Conservation (phyloP, 83 land plant genomes). For the Thuja plicata region DNA sequence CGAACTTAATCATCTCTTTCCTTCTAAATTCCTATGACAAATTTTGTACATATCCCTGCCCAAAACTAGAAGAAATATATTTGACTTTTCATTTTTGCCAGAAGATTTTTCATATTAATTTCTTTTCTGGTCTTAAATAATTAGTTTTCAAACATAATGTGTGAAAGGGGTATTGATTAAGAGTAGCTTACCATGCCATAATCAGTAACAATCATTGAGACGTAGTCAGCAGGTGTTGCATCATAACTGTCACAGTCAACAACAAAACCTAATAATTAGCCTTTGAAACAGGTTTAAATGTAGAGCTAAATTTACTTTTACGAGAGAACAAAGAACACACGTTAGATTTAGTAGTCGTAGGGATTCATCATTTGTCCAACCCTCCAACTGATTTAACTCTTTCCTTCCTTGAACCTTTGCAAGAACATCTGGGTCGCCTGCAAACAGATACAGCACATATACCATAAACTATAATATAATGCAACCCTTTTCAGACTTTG, state of each 20-base stretch:
- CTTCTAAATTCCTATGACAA: not conserved
- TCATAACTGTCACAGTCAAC: slow-evolving; percentile 72
- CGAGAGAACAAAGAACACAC: slow-evolving; percentile 38
- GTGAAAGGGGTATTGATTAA: not conserved
- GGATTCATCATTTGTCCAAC: slow-evolving; percentile 69
- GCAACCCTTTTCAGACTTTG: not conserved
- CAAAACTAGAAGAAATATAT: not conserved
- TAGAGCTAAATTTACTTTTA: not conserved
- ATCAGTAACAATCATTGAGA: slow-evolving; percentile 92
- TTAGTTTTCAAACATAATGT: not conserved
- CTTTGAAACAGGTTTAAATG: not conserved
- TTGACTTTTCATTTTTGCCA: not conserved
- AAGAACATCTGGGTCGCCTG: slow-evolving; percentile 93
- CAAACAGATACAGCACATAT: slow-evolving; percentile 16
- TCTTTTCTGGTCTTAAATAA: not conserved
- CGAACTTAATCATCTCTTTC: not conserved
- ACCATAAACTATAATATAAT: not conserved
- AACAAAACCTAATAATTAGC: slow-evolving; percentile 7
- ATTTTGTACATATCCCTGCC: not conserved
- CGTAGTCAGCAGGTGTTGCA: slow-evolving; percentile 93
- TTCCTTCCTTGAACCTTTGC: slow-evolving; percentile 69
- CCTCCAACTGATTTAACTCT: slow-evolving; percentile 51
- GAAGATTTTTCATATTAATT: not conserved
- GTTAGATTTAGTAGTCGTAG: slow-evolving; percentile 81
- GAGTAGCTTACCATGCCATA: slow-evolving; percentile 85